phyloP scores from a whole-genome alignment of 345 rosid species.

The Jatropha curcas region DNA sequence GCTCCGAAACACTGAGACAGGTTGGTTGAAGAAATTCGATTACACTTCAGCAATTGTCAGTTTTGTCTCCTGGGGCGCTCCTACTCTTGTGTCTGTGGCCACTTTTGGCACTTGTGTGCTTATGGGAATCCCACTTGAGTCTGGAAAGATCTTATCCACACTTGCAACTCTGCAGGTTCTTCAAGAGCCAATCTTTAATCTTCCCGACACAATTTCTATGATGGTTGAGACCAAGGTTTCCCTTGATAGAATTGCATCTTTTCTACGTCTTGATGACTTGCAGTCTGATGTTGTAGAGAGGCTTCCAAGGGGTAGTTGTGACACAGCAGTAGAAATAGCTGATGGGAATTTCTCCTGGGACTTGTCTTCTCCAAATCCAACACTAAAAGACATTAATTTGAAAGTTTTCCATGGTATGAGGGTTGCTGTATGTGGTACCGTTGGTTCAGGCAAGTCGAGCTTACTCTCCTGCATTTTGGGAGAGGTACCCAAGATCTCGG shows the following conservation, averaged over 20 bases:
- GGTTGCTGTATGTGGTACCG: slow-evolving; percentile 42
- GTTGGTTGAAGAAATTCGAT: slow-evolving; percentile 35
- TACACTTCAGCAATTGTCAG: slow-evolving; percentile 15
- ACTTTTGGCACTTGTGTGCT: slow-evolving; percentile 38
- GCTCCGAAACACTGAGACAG: slow-evolving; percentile 27
- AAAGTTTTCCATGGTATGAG: slow-evolving; percentile 29
- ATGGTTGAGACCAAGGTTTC: slow-evolving; percentile 36
- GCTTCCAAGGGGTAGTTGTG: slow-evolving; percentile 25
- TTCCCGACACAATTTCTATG: slow-evolving; percentile 39
- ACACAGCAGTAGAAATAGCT: slow-evolving; percentile 26
- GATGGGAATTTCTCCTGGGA: slow-evolving; percentile 43
- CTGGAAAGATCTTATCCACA: slow-evolving; percentile 39
- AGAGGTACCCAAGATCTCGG: slow-evolving; percentile 37
- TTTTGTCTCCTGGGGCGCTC: slow-evolving; percentile 29
- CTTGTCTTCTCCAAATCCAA: slow-evolving; percentile 22
- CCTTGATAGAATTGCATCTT: slow-evolving; percentile 33
- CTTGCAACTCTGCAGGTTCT: slow-evolving; percentile 36
- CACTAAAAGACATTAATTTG: slow-evolving; percentile 27
- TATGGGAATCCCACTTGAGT: slow-evolving; percentile 30
- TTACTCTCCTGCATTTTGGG: slow-evolving; percentile 35
- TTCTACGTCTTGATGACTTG: slow-evolving; percentile 35
- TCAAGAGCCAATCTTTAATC: slow-evolving; percentile 29
- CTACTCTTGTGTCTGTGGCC: slow-evolving; percentile 27
- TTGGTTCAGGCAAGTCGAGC: slow-evolving; percentile 43
- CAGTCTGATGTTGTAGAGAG: slow-evolving; percentile 28